Evolutionary conservation across 768 basidiomycete species (phyloP).

Genomic region (Hebeloma cylindrosporum): DNA sequence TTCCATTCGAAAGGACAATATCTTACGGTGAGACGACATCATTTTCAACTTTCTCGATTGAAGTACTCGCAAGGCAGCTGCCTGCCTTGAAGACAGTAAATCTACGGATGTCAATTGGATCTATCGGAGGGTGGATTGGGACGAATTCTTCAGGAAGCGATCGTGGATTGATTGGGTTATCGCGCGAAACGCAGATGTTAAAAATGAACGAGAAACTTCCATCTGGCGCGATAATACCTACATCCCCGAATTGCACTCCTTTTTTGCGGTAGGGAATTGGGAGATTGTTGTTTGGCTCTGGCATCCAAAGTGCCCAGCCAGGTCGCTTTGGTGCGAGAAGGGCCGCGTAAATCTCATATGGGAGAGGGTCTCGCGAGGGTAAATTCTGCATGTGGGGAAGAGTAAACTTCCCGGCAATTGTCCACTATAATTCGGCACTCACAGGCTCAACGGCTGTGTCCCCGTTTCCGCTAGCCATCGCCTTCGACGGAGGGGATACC

Average conservation of each 20-base stretch:
- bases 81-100: slow-evolving; percentile 8
- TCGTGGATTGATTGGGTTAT: slow-evolving; percentile 16
- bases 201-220: slow-evolving; percentile 22
- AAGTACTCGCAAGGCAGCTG: slow-evolving; percentile 13
- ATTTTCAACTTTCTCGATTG: slow-evolving; percentile 3
- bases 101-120: slow-evolving; percentile 5
- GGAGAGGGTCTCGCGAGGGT: no score
- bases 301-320: slow-evolving; percentile 19
- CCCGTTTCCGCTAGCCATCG: no score
- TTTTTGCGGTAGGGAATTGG: slow-evolving; percentile 11
- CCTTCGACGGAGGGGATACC: no score
- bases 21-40: slow-evolving; percentile 3
- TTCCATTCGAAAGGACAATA: not conserved
- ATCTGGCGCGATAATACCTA: slow-evolving; percentile 15
- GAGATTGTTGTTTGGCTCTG: slow-evolving; percentile 15
- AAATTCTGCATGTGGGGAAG: no score
- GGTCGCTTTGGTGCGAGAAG: slow-evolving; percentile 13
- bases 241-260: slow-evolving; percentile 20
- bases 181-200: slow-evolving; percentile 16
- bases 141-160: slow-evolving; percentile 13
- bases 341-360: no score
- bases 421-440: no score
- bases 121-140: slow-evolving; percentile 3
- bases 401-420: no score
- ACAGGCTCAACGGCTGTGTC: no score